Conservation (phyloP, 441 rosid genomes). For the Eugenia klotzschiana region DNA sequence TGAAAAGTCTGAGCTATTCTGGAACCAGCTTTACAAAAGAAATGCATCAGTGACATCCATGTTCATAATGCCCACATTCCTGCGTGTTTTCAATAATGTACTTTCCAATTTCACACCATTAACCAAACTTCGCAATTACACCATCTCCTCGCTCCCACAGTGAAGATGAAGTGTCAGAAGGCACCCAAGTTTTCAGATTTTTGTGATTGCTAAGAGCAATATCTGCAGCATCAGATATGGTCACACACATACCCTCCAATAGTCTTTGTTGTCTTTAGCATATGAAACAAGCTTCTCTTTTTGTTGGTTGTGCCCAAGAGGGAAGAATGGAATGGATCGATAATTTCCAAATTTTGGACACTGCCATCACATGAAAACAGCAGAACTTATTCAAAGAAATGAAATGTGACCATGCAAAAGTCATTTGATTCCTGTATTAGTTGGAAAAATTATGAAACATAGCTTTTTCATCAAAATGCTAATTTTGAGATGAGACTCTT, state of each 20-base stretch:
- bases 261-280: constrained; percentile 94
- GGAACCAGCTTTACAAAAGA: not conserved
- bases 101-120: not conserved
- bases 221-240: not conserved
- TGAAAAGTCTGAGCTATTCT: not conserved
- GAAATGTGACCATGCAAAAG: not conserved
- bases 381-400: constrained; percentile 4
- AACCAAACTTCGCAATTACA: not conserved
- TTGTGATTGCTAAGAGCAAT: not conserved
- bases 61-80: not conserved
- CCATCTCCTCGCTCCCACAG: not conserved
- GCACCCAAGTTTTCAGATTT: not conserved
- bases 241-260: constrained; percentile 64
- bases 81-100: not conserved
- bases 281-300: constrained; percentile 88
- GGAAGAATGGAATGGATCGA: constrained; percentile 74
- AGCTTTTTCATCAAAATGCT: not conserved
- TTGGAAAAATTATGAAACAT: not conserved
- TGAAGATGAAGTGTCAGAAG: not conserved
- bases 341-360: constrained; percentile 83
- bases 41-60: not conserved
- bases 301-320: constrained; percentile 87
- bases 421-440: not conserved
- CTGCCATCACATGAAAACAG: constrained; percentile 28
- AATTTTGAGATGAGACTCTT: not conserved